Base-by-base conservation (phyloP, 2,329 filamentous ascomycete genomes). In the Exophiala bonariae region DNA sequence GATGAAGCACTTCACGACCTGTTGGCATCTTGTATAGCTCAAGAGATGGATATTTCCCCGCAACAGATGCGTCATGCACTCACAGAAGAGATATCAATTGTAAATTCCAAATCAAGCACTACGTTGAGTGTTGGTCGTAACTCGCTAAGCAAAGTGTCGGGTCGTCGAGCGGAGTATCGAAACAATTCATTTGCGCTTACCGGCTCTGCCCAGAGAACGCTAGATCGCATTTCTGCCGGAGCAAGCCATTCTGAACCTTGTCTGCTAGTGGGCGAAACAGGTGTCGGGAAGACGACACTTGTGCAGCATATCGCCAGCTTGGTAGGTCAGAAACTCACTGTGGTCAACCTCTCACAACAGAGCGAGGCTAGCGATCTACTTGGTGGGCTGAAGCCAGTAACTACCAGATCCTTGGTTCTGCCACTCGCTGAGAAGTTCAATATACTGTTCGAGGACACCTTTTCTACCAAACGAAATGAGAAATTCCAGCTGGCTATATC, bases 301-400 rank as follows among this genome's bases (percentile, higher is more conserved):
- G 85, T 99, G 11, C 93, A 99, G 66, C 90, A 96, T 63, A 75
- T 99, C 46, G 90, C 93, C 0, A 84, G 87, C 48, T 80, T 86
- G 3, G 77, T 96, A 20, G 89, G 91, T 1, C 87, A 90, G 63
- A 95, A 89, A 60, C 79, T 99, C 10, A 87, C 90, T 0, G 89
- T 91, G 2, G 90, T 99, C 63, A 99, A 99, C 63, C 68, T 99
- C 64, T 99, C 93, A 0, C 95, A 99, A 64, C 95, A 99, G 66
- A 97, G 91, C 62, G 95, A 99, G 68, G 91, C 87, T 32, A 88
- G 91, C n/a, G 93, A 99, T 70, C 73, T 99, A 10, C 76, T 99
- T 1, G 95, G 93, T 60, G 93, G 93, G 0, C 97, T 95, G 73
- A 99, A 99, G 66, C 93, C 93, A 0, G 86, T 99, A 49, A 96